Base-by-base conservation (phyloP, 768 basidiomycete genomes). In the Nidularia sp. region DNA sequence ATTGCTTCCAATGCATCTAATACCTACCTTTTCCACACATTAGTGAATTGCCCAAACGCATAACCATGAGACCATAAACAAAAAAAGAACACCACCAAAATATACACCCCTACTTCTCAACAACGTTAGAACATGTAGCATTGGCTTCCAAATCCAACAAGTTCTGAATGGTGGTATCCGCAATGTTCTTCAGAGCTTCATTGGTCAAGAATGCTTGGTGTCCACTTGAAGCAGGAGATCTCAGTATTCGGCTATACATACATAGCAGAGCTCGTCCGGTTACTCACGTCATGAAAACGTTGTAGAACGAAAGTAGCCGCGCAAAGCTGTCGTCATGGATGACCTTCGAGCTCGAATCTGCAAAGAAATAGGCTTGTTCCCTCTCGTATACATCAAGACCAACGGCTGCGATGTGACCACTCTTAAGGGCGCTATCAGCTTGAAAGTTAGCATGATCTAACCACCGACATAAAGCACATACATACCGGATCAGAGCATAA, bases 311-410 rank as follows among this genome's bases (percentile, higher is more conserved):
- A 12, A 76, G 57, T n/a, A 76, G 61, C n/a, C 74, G 68, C 18
- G 70, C 71, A 52, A 76, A 74, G 13, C 63, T 66, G 50, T 76
- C 74, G 47, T 76, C 74, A n/a, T 71, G 60, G 48, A 76, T 76
- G 50, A 76, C 70, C 55, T 74, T 73, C 2, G 66, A 55, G 49
- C 73, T 74, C 1, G 71, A 74, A 51, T 74, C 74, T 6, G 70
- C 66, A 45, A 74, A 76, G 60, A 76, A 76, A 55, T 73, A 74
- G 7, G 60, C 56, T 1, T 73, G 66, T 60, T 74, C 73, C 43
- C 63, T 64, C 53, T 76, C 74, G 52, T 72, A 73, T 5, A 74
- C 74, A 34, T 76, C 74, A 48, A 76, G 60, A 18, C 74, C 74
- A 3, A 76, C 73, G n/a, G 74, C 72, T 5, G 67, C 59, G 10